Evolutionary conservation across 495 filamentous ascomycete genomes (phyloP), one percentile per base, ranked within the genome.

Genomic region (Trypethelium eluteriae): DNA sequence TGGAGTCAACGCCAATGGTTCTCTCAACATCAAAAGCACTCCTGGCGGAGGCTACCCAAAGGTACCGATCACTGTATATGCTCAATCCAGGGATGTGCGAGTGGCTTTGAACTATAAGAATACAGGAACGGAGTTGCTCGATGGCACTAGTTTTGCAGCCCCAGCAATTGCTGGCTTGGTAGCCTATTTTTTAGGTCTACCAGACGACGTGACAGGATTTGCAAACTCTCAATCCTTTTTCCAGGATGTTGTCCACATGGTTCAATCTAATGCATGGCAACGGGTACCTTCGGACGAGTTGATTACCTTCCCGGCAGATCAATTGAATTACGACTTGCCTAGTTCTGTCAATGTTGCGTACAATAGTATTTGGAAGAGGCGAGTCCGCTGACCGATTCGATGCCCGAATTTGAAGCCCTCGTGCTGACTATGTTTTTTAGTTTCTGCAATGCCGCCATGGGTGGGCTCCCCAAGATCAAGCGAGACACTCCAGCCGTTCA

Each of bases 11-110:
- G 25, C 53, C 9, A 59, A 59, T 36, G 53, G 53, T 32, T 59
- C 53, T 5, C 32, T 59, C n/a, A 7, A 34, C 32, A 9, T 34
- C 10, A 3, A 3, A 5, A 59, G 25, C 32, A 59, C 53, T 3
- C 53, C 53, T 9, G 53, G 34, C 5, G 36, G 7, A 7, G 32
- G 25, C 18, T 32, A 34, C 14, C 25, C 25, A 36, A 7, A 59
- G 53, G 53, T 35, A 36, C 53, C 53, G 2, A 59, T 59, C 32
- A n/a, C 53, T 59, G 53, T 59, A 36, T 59, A 59, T 59, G 53
- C 53, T 14, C 32, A 9, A 36, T 4, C 25, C 6, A n/a, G 3
- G 7, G 5, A 36, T 10, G 32, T 59, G 7, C 53, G 32, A 36
- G 32, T 14, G 6, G 53, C 53, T 34, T 10, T 59, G 10, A 18